Conservation (phyloP, 106 monocot genomes). For the Posidonia australis region DNA sequence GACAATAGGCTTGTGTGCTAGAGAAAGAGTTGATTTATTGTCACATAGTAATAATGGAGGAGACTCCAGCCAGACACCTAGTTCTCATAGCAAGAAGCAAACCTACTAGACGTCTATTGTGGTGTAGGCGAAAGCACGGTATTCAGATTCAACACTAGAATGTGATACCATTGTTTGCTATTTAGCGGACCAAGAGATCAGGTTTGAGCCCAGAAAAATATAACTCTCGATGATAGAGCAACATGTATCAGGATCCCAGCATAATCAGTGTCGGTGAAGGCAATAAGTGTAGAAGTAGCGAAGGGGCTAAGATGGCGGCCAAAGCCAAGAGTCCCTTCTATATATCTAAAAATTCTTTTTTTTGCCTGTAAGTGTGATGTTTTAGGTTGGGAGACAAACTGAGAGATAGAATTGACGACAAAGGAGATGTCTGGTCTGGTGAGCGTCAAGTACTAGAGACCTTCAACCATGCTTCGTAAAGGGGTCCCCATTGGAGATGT, state of each 20-base stretch:
- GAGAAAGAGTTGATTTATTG: neutral
- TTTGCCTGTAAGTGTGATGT: neutral
- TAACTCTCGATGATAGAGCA: neutral
- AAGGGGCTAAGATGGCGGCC: neutral
- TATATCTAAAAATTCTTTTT: neutral
- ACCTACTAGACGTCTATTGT: neutral
- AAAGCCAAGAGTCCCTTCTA: neutral
- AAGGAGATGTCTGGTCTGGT: neutral
- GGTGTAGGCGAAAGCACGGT: neutral
- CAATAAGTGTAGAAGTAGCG: neutral
- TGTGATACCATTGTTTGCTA: neutral
- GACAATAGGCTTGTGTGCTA: neutral
- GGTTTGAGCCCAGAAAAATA: neutral
- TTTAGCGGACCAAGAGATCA: neutral
- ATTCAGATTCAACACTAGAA: neutral
- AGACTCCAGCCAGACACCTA: neutral
- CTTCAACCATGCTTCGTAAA: neutral
- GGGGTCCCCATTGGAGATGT: no score
- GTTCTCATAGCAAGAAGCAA: neutral
- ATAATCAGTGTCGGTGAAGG: neutral
- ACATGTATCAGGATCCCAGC: neutral
- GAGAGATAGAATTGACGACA: neutral
- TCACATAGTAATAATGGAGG: neutral
- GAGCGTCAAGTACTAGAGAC: neutral
- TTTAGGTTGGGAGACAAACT: neutral